Evolutionary conservation across 352 stramenopile genomes (phyloP).

Genomic region (Pythium rhizo-oryzae): DNA sequence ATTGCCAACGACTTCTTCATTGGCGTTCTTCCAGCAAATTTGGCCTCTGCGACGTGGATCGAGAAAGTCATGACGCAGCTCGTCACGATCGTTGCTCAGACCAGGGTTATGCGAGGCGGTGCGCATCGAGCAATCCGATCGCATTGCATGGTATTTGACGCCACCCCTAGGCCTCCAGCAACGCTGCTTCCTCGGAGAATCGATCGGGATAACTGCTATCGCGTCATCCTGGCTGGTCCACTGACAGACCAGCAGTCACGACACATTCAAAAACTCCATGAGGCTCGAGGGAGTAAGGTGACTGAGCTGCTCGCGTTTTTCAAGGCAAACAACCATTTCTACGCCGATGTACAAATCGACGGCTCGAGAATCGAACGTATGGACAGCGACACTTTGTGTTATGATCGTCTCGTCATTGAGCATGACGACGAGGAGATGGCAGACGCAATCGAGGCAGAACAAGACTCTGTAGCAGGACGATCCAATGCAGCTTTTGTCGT

Average conservation of each 20-base stretch:
- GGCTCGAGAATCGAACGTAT: background rate
- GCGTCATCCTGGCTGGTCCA: conserved; percentile 25
- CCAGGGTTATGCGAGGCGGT: conserved; percentile 26
- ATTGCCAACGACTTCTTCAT: conserved; percentile 3
- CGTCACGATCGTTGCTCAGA: conserved; percentile 26
- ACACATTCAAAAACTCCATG: conserved; percentile 23
- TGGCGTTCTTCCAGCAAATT: background rate
- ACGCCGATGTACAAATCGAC: background rate
- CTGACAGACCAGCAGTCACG: conserved; percentile 24
- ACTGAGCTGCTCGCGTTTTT: conserved; percentile 10
- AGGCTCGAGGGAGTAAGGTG: background rate
- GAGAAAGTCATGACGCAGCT: conserved; percentile 15
- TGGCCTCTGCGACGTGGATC: background rate
- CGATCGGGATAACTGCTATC: conserved; percentile 10
- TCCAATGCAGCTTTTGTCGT: background rate
- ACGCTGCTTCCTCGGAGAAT: conserved; percentile 20
- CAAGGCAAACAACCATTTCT: conserved; percentile 12
- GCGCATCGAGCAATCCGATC: conserved; percentile 26
- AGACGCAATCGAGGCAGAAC: conserved; percentile 1
- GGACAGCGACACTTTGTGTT: background rate
- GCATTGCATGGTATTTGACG: conserved; percentile 29
- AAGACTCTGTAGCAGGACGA: background rate
- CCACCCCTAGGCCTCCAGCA: conserved; percentile 21
- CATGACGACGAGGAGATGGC: background rate
- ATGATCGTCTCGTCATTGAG: background rate